These are phyloP conservation scores for Evansstolkia leycettana DNA, from an alignment of 495 filamentous ascomycete species.

Conservation along the genomic window DNA sequence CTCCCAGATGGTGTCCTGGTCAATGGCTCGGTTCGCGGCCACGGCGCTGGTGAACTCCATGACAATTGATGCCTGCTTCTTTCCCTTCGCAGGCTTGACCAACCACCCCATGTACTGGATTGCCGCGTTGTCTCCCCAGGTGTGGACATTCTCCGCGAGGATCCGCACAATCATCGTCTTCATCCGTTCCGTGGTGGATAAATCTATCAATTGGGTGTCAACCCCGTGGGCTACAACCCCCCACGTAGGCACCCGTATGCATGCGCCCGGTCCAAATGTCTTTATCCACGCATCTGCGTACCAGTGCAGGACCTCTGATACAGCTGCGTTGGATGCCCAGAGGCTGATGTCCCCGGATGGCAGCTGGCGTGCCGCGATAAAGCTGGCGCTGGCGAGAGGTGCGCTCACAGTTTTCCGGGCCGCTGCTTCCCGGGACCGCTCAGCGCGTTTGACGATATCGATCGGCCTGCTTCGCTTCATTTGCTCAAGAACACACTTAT, in stretches of 20 bases:
- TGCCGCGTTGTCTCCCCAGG: conserved; percentile 4
- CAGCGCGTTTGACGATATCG: conserved; percentile 1
- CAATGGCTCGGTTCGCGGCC: conserved; percentile 9
- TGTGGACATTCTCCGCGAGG: conserved; percentile 1
- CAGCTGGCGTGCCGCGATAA: conserved; percentile 8
- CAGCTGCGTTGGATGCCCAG: conserved; percentile 2
- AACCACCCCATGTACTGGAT: conserved; percentile 7
- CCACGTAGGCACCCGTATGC: conserved; percentile 8
- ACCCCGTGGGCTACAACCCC: conserved; percentile 8
- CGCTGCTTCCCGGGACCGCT: conserved; percentile 1
- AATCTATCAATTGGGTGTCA: conserved; percentile 2
- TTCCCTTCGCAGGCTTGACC: conserved; percentile 1
- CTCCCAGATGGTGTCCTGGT: conserved; percentile 4
- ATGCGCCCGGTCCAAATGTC: conserved; percentile 3
- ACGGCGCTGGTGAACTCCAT: conserved; percentile 10
- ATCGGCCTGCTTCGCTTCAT: not conserved
- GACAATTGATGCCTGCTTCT: conserved; percentile 5
- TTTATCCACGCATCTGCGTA: conserved; percentile 3
- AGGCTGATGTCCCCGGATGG: conserved; percentile 6
- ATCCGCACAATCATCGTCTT: conserved; percentile 3
- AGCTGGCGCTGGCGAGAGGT: conserved; percentile 1
- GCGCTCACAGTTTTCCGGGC: not conserved
- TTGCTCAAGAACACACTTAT: not conserved
- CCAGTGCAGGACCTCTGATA: conserved; percentile 4
- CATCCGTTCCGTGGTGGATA: not conserved